Percentiles rank a stretch among this genome's conserved stretches.
Conservation (phyloP, 768 basidiomycete species). For the Russula compacta region DNA sequence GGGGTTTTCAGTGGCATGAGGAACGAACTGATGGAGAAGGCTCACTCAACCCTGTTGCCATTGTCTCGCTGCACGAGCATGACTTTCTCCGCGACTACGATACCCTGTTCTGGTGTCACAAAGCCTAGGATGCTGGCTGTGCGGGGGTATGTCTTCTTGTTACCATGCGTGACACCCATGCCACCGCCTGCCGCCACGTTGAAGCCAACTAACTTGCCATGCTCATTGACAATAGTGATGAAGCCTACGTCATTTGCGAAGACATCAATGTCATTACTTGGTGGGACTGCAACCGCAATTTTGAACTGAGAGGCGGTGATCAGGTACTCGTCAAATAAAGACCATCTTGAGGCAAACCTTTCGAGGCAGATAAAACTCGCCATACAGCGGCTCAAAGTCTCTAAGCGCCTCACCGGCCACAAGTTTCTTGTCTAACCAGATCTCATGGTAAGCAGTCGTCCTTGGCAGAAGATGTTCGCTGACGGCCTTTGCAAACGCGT, state of each 20-base stretch:
- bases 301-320: conserved; percentile 61
- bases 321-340: background rate
- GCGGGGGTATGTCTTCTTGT: conserved; percentile 98
- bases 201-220: conserved; percentile 80
- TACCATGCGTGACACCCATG: conserved; percentile 99
- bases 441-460: conserved; percentile 95
- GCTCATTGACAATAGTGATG: conserved; percentile 78
- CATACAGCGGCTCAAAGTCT: conserved; percentile 96
- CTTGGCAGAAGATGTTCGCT: conserved; percentile 82
- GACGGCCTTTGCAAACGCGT: conserved; percentile 72
- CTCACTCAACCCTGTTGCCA: conserved; percentile 90
- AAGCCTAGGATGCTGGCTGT: conserved; percentile 84
- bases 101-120: conserved; percentile 80
- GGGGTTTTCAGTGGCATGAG: background rate
- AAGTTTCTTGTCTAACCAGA: conserved; percentile 97
- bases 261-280: conserved; percentile 92
- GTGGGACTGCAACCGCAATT: conserved; percentile 92
- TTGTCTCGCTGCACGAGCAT: conserved; percentile 93
- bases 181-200: conserved; percentile 93
- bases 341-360: conserved; percentile 44
- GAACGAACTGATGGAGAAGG: background rate
- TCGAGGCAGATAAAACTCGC: conserved; percentile 92
- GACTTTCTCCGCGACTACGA: conserved; percentile 81
- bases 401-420: conserved; percentile 90
- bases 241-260: conserved; percentile 95